phyloP scores from a whole-genome alignment of 1,139 yeast species.

The Meyerozyma athensensis region DNA sequence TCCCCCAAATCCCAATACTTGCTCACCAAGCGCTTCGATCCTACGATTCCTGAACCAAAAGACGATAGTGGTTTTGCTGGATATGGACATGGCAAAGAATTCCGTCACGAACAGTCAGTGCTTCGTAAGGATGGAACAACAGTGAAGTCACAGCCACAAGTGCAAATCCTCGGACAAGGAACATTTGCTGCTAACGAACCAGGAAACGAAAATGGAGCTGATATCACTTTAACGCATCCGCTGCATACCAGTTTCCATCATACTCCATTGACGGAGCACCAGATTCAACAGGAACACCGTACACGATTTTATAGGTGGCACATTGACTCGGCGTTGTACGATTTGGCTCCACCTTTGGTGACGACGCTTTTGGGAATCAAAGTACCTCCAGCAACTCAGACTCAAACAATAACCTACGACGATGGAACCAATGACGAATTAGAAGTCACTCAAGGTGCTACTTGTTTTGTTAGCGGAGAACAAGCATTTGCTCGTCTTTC shows the following conservation, averaged over 20 bases:
- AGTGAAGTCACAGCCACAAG: constrained; percentile 80
- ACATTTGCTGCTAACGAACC: constrained; percentile 58
- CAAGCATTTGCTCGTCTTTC: constrained; percentile 64
- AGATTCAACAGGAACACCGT: constrained; percentile 52
- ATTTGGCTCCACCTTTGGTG: constrained; percentile 76
- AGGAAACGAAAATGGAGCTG: constrained; percentile 60
- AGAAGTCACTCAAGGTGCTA: constrained; percentile 75
- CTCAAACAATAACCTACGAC: constrained; percentile 50
- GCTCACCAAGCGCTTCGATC: constrained; percentile 73
- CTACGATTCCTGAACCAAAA: constrained; percentile 52
- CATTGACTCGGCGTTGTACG: constrained; percentile 84
- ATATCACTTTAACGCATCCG: constrained; percentile 69
- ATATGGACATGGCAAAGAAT: constrained; percentile 83
- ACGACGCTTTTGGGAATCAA: constrained; percentile 79
- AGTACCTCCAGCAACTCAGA: constrained; percentile 57
- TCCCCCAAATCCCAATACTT: constrained; percentile 70
- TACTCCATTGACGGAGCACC: constrained; percentile 53
- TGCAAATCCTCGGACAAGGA: constrained; percentile 85
- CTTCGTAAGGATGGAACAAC: constrained; percentile 75
- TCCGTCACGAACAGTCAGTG: constrained; percentile 73
- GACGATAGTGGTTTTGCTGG: constrained; percentile 43
- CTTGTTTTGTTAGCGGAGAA: constrained; percentile 80
- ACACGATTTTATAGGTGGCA: constrained; percentile 92
- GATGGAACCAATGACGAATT: constrained; percentile 63
- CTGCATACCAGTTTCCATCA: constrained; percentile 78